Base-by-base conservation (phyloP, 1,284 basidiomycete genomes). In the Entoloma clypeatum region DNA sequence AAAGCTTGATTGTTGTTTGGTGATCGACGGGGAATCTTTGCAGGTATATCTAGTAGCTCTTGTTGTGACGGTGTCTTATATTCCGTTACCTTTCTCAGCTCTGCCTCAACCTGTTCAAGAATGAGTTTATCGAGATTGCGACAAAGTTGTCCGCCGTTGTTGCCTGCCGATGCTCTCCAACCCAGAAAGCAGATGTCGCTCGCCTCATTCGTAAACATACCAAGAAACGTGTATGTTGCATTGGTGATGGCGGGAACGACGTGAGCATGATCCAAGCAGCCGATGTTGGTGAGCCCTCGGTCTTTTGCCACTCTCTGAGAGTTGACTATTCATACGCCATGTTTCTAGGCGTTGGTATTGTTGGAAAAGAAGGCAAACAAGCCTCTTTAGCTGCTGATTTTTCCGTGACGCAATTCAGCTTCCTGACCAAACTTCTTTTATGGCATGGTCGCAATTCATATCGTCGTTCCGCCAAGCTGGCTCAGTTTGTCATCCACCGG, bases 361-460 rank as follows among this genome's bases (percentile, higher is more conserved):
- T 98, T 5, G 96, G 96, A 11, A 99, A 99, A 62, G 96, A 99
- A 69, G 96, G 96, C 10, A 95, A 92, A 62, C 96, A 99, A 64
- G 96, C 96, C 0, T 96, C 93, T 0, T 77, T 99, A 2, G 95
- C 96, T 0, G 96, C 96, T 9, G 96, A 99, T 63, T 99, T 99
- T 58, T 95, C 92, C 3, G 88, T 99, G 49, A 94, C 82, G 3
- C 96, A 99, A 60, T 99, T 99, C 75, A 90, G 87, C 57, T 79
- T 82, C 62, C 78, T 99, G 38, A 95, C 93, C 19, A 97, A 98
- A 62, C 78, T 99, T 0, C 81, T 99, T 8, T 78, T 99, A 22
- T 95, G 92, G 92, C 92, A 95, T 53, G 96, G 96, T 0, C 84
- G 96, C 26, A 98, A 99, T 65, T 96, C 92, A 11, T 99, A 99